Base-by-base conservation (phyloP, 495 filamentous ascomycete genomes). In the Jackrogersella minutella region DNA sequence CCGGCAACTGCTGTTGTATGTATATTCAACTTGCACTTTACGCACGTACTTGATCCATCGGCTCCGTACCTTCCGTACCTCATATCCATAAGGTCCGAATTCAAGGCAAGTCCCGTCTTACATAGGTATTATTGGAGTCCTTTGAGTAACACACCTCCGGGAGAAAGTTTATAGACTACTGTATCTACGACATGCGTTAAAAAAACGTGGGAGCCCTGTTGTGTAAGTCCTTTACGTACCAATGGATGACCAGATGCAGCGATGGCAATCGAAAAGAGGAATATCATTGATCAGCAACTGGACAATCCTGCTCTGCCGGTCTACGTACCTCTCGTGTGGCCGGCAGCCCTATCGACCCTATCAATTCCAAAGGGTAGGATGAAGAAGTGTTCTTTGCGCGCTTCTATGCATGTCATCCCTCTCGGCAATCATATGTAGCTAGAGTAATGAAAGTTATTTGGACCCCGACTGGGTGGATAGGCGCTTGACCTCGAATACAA, bases 401-500 rank as follows among this genome's bases (percentile, higher is more conserved):
- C 56, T 69, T 69, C 66, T 22, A 69, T 69, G 66, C 66, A 69
- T 57, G 61, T 69, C 66, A 65, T 69, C 57, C 44, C 49, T 60
- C 46, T 60, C 56, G 66, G 60, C 51, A 64, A 49, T 56, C 43
- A 37, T 36, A 16, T 49, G 44, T 50, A 33, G n/a, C n/a, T n/a
- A n/a, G n/a, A n/a, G 21, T 3, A 40, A 30, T 24, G 36, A 62
- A 52, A 49, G 43, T 51, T 37, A 14, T 56, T 13, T 31, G 44
- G 64, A 67, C 64, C 51, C 64, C 64, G 53, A 62, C n/a, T 11
- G n/a, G 49, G 41, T n/a, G 39, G 47, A 55, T 40, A 54, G 26
- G 41, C 24, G 37, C 24, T 44, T 41, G 19, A 5, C 39, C 39
- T 60, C 13, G 6, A 17, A 40, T 31, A 19, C 39, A 51, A 62